Evolutionary conservation across 495 filamentous ascomycete genomes (phyloP).

Genomic region (Parathielavia hyrcaniae): DNA sequence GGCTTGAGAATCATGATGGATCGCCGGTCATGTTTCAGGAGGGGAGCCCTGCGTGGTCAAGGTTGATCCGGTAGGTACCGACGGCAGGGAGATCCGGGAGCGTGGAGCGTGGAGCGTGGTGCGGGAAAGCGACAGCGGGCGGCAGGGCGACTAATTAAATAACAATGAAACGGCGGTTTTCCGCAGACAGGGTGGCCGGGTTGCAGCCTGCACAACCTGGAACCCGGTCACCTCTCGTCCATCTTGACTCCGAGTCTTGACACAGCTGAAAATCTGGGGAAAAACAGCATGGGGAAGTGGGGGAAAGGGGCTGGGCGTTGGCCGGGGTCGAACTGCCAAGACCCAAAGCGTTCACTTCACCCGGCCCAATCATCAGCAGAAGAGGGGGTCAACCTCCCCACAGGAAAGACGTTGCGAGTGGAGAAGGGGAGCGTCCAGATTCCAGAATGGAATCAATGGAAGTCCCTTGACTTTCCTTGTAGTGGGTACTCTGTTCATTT

Average conservation of each 20-base stretch:
- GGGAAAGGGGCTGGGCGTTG: background rate
- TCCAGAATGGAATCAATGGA: no score
- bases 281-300: background rate
- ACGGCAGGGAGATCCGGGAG: background rate
- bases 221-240: slow-evolving; percentile 2
- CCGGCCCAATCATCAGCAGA: no score
- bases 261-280: background rate
- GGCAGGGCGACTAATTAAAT: background rate
- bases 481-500: no score
- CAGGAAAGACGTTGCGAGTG: no score
- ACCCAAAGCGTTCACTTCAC: background rate
- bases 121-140: background rate
- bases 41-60: background rate
- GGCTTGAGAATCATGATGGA: background rate
- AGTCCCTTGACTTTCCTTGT: no score
- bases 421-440: no score
- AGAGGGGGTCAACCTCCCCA: no score
- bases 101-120: background rate
- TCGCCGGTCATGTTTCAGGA: background rate
- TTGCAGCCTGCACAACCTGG: no score
- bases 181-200: background rate
- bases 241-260: background rate
- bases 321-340: background rate
- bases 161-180: no score
- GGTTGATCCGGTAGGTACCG: background rate